Conservation (phyloP, 495 filamentous ascomycete species). For the Tuber aestivum region DNA sequence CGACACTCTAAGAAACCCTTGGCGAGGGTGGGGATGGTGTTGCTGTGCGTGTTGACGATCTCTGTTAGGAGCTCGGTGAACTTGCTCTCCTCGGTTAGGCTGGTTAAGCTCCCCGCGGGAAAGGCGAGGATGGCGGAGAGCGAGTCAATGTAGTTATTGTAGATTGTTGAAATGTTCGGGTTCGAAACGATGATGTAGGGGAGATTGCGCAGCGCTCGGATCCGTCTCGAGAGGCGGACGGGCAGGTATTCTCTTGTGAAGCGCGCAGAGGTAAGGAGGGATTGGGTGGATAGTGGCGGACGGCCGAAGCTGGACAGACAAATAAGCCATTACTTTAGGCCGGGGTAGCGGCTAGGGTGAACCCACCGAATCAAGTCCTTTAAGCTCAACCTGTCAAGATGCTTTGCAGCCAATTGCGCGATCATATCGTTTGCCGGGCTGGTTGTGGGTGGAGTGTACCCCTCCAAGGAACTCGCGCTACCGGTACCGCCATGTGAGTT, state of each 20-base stretch:
- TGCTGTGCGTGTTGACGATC: slow-evolving; percentile 83
- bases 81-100: slow-evolving; percentile 75
- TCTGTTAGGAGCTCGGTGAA: slow-evolving; percentile 91
- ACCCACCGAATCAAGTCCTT: slow-evolving; percentile 79
- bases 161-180: slow-evolving; percentile 83
- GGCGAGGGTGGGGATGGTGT: slow-evolving; percentile 89
- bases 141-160: slow-evolving; percentile 90
- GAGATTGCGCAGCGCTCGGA: slow-evolving; percentile 83
- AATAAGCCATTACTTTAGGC: slow-evolving; percentile 11
- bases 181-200: slow-evolving; percentile 98
- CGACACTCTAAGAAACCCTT: slow-evolving; percentile 86
- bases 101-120: slow-evolving; percentile 67
- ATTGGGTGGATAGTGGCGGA: slow-evolving; percentile 72
- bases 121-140: slow-evolving; percentile 82
- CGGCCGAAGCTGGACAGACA: slow-evolving; percentile 52
- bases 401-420: slow-evolving; percentile 66
- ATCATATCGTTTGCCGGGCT: slow-evolving; percentile 59
- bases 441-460: background rate
- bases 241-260: slow-evolving; percentile 91
- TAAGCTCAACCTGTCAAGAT: slow-evolving; percentile 73
- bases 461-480: background rate
- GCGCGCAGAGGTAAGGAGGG: slow-evolving; percentile 81
- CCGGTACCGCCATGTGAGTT: background rate
- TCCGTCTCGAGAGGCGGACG: slow-evolving; percentile 87
- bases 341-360: slow-evolving; percentile 5